Evolutionary conservation across 208 protist genomes (phyloP), one percentile per base, ranked within the genome.

Genomic region (Acanthamoeba healyi): DNA sequence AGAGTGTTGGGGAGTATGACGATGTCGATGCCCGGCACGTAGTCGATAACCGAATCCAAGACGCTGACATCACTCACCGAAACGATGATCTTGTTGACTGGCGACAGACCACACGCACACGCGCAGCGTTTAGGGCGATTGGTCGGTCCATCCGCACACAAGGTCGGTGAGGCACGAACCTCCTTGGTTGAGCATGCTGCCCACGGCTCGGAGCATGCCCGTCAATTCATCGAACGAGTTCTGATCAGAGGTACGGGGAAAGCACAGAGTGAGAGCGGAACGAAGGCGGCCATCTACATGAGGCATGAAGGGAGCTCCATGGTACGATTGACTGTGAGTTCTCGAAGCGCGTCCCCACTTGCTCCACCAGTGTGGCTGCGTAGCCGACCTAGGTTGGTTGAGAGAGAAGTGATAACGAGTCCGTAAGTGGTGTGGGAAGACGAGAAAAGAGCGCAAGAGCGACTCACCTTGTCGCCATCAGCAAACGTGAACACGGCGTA

Each of bases 1-100:
- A 92, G 32, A 1, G 10, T 0, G 19, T 46, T 44, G 24, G 58
- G 32, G n/a, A 92, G 19, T 6, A 92, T 92, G 58, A 92, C n/a
- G 29, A 92, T 74, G 65, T 92, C 86, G 29, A 92, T 92, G 9
- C 40, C 40, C 0, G 51, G 56, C 42, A 92, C 46, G 5, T 0
- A 15, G 17, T 44, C 32, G 17, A 92, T 19, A 29, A 92, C 24
- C 0, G 38, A 32, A 7, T 58, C 44, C 7, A 74, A 32, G 7
- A 51, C 42, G 26, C 36, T 74, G 14, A 2, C 9, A 10, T 49
- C 86, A 32, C 61, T 67, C 56, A 92, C 61, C 19, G 44, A 56
- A 14, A 49, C 61, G 15, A 92, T 92, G 32, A 92, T 51, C 46
- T 92, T 92, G 65, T 92, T 92, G 6, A 92, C 82, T 89, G n/a